Conservation (phyloP, 495 filamentous ascomycete species). For the Xylaria intraflava region DNA sequence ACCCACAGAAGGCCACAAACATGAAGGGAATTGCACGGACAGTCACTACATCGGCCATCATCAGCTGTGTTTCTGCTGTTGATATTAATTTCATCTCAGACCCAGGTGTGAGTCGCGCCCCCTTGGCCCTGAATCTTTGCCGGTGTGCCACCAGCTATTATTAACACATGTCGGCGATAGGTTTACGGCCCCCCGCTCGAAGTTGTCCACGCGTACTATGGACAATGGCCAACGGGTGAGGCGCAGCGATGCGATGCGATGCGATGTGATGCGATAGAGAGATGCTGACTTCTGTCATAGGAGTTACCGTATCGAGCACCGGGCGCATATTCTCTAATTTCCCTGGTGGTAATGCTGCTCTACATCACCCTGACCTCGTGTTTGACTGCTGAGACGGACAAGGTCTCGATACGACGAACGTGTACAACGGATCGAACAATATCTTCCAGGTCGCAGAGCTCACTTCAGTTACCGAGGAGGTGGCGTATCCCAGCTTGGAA, state of each 20-base stretch:
- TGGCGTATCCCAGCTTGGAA: constrained; percentile 27
- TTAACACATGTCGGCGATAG: constrained; percentile 18
- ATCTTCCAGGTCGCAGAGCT: constrained; percentile 23
- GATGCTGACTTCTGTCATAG: background rate
- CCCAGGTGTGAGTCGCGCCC: background rate
- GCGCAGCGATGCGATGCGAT: background rate
- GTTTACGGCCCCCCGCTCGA: constrained; percentile 32
- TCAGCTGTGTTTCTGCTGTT: background rate
- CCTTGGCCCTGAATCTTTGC: background rate
- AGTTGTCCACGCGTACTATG: constrained; percentile 36
- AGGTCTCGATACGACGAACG: constrained; percentile 3
- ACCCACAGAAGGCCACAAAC: no score
- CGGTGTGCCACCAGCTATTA: constrained; percentile 14
- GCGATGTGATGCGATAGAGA: background rate
- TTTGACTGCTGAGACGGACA: background rate
- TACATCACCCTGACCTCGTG: background rate
- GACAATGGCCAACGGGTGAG: constrained; percentile 36
- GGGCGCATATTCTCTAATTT: constrained; percentile 36
- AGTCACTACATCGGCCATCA: background rate
- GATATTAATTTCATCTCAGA: background rate
- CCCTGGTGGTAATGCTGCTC: constrained; percentile 25
- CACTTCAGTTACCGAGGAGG: constrained; percentile 30
- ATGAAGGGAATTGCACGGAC: no score
- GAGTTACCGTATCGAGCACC: constrained; percentile 26
- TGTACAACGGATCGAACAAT: constrained; percentile 22